phyloP scores from a whole-genome alignment of 2,329 filamentous ascomycete genomes.

The Stagonosporopsis vannaccii region DNA sequence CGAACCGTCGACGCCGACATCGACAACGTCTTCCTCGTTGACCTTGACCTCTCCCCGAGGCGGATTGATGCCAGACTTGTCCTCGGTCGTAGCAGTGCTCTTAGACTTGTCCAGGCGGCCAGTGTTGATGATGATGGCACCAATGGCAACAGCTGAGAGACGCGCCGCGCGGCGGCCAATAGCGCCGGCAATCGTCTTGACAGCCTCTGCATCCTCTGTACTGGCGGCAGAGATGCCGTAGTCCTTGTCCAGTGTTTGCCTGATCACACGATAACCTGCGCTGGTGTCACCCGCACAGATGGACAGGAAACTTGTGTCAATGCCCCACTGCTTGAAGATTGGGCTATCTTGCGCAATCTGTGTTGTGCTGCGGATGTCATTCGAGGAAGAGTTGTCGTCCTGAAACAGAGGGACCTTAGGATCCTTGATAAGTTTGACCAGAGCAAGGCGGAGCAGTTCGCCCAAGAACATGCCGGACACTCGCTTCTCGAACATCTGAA shows the following conservation, averaged over 20 bases:
- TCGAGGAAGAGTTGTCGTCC: constrained; percentile 74
- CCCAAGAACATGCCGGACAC: constrained; percentile 98
- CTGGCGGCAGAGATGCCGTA: constrained; percentile 79
- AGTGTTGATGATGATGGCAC: constrained; percentile 81
- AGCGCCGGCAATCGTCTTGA: constrained; percentile 82
- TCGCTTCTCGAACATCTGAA: constrained; percentile 99
- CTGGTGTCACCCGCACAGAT: constrained; percentile 83
- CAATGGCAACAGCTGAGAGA: constrained; percentile 86
- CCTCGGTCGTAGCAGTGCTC: constrained; percentile 47
- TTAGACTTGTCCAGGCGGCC: constrained; percentile 65
- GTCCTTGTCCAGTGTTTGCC: constrained; percentile 78
- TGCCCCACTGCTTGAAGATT: constrained; percentile 82
- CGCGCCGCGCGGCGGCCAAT: constrained; percentile 89
- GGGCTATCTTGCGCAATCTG: constrained; percentile 62
- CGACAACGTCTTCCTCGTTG: constrained; percentile 73
- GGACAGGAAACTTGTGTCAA: constrained; percentile 90
- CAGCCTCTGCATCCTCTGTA: constrained; percentile 83
- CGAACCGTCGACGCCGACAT: constrained; percentile 93
- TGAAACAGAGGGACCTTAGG: constrained; percentile 74
- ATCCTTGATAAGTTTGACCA: constrained; percentile 76
- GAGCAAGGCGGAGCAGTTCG: constrained; percentile 82
- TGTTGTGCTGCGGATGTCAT: constrained; percentile 73
- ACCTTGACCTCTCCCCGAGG: constrained; percentile 45
- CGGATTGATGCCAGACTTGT: constrained; percentile 44
- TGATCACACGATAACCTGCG: constrained; percentile 73